These are phyloP conservation scores for Flaveria ramosissima DNA, from an alignment of 129 eudicot genomes.

Conservation along the genomic window DNA sequence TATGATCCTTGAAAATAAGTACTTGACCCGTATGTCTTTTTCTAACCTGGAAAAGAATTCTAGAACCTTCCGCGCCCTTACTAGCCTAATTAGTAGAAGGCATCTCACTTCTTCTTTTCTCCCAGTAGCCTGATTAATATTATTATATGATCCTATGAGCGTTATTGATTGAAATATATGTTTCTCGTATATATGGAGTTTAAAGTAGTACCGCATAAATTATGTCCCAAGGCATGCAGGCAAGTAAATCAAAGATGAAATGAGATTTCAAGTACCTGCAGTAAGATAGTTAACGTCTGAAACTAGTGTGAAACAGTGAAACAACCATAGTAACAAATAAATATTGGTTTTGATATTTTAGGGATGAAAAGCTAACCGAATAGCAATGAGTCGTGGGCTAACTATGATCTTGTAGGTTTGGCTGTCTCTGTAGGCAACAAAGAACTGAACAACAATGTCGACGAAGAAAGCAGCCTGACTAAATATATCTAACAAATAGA, in stretches of 20 bases:
- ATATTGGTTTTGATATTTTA: not conserved
- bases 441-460: constrained; percentile 77
- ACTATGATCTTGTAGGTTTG: constrained; percentile 68
- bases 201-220: constrained; percentile 59
- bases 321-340: not conserved
- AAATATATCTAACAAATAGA: constrained; percentile 64
- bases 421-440: constrained; percentile 76
- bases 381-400: constrained; percentile 65
- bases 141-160: not conserved
- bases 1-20: constrained; percentile 73
- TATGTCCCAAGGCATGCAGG: constrained; percentile 92
- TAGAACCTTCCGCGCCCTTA: constrained; percentile 66
- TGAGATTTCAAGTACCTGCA: constrained; percentile 80
- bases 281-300: not conserved
- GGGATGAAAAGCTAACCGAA: constrained; percentile 54
- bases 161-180: not conserved
- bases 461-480: constrained; percentile 77
- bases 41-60: constrained; percentile 65
- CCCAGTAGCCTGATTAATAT: constrained; percentile 57
- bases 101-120: constrained; percentile 75
- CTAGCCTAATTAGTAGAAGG: constrained; percentile 70
- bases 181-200: constrained; percentile 3
- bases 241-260: constrained; percentile 71
- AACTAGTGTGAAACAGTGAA: not conserved
- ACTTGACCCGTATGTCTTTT: constrained; percentile 81